Conservation (phyloP, 129 eudicot species). For the Lactuca saligna region DNA sequence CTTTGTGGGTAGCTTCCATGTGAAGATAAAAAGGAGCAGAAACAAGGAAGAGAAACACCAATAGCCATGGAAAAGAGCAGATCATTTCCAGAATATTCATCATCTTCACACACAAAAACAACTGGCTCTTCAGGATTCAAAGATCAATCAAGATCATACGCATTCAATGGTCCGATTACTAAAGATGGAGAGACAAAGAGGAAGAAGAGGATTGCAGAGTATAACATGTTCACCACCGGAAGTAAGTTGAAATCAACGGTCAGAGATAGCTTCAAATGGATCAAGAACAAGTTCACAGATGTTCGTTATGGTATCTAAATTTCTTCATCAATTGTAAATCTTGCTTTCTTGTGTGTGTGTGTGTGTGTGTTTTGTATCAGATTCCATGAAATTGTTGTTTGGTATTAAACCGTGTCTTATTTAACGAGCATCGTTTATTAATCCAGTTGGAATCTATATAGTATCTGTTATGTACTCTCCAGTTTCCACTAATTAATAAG, state of each 20-base stretch:
- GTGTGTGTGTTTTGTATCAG: neutral
- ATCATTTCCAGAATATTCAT: conserved; percentile 62
- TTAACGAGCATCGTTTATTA: neutral
- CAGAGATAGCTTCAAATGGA: conserved; percentile 72
- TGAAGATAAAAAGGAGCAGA: conserved; percentile 2
- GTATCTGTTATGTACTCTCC: neutral
- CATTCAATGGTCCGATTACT: conserved; percentile 60
- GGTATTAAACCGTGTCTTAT: neutral
- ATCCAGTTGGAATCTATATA: neutral
- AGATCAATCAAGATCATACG: conserved; percentile 42
- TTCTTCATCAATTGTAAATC: neutral
- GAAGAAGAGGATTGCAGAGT: conserved; percentile 78
- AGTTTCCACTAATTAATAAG: neutral
- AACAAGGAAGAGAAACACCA: neutral
- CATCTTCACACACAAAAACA: conserved; percentile 39
- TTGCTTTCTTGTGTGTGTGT: neutral
- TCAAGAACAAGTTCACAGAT: conserved; percentile 64
- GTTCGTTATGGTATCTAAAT: conserved; percentile 42
- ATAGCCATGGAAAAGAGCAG: conserved; percentile 40
- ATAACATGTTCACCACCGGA: conserved; percentile 65
- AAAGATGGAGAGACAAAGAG: conserved; percentile 63
- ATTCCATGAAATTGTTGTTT: conserved; percentile 10
- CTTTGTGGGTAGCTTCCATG: neutral
- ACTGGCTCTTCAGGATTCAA: conserved; percentile 30
- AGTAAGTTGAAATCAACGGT: conserved; percentile 65